A percentile compares a stretch with the other conserved stretches of the same genome.
phyloP scores from a whole-genome alignment of 2,329 filamentous ascomycete species.

The Achaetomium macrosporum region DNA sequence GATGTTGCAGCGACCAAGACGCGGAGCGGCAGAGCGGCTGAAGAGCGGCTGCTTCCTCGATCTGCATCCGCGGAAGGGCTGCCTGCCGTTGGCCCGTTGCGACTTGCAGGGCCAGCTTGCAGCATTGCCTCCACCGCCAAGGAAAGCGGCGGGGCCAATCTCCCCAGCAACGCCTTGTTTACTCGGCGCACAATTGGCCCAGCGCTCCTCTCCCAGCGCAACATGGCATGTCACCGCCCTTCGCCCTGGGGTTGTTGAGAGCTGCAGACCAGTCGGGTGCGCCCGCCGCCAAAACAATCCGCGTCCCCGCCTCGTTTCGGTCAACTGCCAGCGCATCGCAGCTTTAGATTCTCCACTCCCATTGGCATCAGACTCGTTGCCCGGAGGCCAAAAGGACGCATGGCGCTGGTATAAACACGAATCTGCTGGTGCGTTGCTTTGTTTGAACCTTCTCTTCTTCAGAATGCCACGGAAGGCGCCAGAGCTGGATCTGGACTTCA shows the following conservation, averaged over 20 bases:
- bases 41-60: too few relatives aligned
- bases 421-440: slow-evolving; percentile 1
- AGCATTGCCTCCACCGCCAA: not conserved
- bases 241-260: not conserved
- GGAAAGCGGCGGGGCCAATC: not conserved
- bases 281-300: slow-evolving; percentile 15
- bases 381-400: slow-evolving; percentile 8
- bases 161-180: slow-evolving; percentile 13
- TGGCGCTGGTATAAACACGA: slow-evolving; percentile 14
- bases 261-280: slow-evolving; percentile 13
- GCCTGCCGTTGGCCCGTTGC: too few relatives aligned
- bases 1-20: too few relatives aligned
- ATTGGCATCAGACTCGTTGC: slow-evolving; percentile 19
- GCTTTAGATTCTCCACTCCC: slow-evolving; percentile 14
- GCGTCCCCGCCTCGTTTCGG: slow-evolving; percentile 7
- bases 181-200: slow-evolving; percentile 9
- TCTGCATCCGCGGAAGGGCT: too few relatives aligned
- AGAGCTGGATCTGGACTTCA: slow-evolving; percentile 37
- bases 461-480: slow-evolving; percentile 18
- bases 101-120: too few relatives aligned
- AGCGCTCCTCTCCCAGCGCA: not conserved
- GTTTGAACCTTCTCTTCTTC: not conserved
- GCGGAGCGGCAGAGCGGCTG: too few relatives aligned
- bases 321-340: slow-evolving; percentile 20
- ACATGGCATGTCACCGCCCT: not conserved